Evolutionary conservation across 192 early-diverging fungal genomes (phyloP), one percentile per base, ranked within the genome.

Genomic region (Obelidium mucronatum): DNA sequence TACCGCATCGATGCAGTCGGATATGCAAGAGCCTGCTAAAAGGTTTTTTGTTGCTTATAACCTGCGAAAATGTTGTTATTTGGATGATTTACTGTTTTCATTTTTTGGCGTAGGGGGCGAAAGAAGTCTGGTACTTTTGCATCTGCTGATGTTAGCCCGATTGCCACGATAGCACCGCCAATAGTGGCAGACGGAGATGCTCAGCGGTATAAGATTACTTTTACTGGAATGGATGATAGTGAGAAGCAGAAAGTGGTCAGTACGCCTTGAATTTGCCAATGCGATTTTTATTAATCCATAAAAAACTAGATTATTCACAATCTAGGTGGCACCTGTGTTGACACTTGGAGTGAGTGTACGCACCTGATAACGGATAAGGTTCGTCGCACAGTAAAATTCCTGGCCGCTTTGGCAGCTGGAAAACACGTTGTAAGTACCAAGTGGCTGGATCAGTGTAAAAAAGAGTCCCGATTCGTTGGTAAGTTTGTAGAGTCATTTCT

Each of bases 401-500:
- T 88, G 30, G 82, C 81, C 60, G 80, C 80, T 19, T 40, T 88
- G 1, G 76, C 84, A 24, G 79, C 78, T 15, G 86, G 84, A 1
- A 83, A 82, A 58, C 69, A 78, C 53, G 82, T 88, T 69, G 71
- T 86, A 8, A 71, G 61, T 52, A 35, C 74, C 24, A 84, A 83
- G 37, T 88, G 86, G 86, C 67, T 88, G 31, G 86, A 88, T 35
- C 83, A 53, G 3, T 80, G 75, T 39, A 78, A 83, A 53, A 84
- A 81, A 56, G 80, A 73, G 13, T 74, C 65, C 17, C 15, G 30
- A 3, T 83, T 88, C 73, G 70, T 78, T 28, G 82, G 86, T 84
- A 71, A 52, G 65, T 31, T 19, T 42, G n/a, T 61, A 48, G n/a
- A 42, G 28, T 24, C 63, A 13, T 64, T 53, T 37, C 17, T 36